phyloP scores from a whole-genome alignment of 2,329 filamentous ascomycete species.

The Rhytidhysteron rufulum region DNA sequence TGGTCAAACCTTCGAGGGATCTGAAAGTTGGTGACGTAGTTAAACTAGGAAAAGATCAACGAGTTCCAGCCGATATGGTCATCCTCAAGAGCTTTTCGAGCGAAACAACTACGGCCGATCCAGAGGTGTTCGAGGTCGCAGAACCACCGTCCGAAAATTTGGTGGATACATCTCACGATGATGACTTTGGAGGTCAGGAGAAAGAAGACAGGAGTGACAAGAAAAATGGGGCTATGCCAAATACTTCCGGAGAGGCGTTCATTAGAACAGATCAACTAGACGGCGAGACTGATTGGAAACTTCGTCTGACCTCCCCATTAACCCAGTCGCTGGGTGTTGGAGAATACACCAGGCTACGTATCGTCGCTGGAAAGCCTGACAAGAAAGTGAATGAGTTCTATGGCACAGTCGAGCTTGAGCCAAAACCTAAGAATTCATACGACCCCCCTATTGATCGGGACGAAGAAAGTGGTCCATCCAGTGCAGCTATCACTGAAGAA shows the following conservation, averaged over 20 bases:
- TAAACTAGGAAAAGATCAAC: conserved; percentile 85
- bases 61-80: conserved; percentile 90
- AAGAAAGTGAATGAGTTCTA: conserved; percentile 92
- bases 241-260: conserved; percentile 78
- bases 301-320: conserved; percentile 79
- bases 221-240: conserved; percentile 16
- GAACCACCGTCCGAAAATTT: conserved; percentile 12
- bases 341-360: conserved; percentile 63
- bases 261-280: conserved; percentile 97
- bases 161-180: conserved; percentile 12
- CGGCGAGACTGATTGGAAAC: conserved; percentile 97
- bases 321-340: conserved; percentile 72
- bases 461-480: conserved; percentile 13
- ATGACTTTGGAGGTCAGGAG: neutral
- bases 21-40: conserved; percentile 94
- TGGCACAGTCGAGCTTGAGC: conserved; percentile 76
- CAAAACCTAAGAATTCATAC: conserved; percentile 49
- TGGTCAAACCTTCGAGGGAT: conserved; percentile 78
- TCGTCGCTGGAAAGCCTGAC: conserved; percentile 87
- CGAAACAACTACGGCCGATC: conserved; percentile 13
- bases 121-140: conserved; percentile 3
- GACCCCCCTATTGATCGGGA: conserved; percentile 31
- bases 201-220: conserved; percentile 7
- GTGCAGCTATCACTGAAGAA: conserved; percentile 6
- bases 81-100: conserved; percentile 74